Conservation (phyloP, 106 monocot genomes). For the Apostasia shenzhenica region DNA sequence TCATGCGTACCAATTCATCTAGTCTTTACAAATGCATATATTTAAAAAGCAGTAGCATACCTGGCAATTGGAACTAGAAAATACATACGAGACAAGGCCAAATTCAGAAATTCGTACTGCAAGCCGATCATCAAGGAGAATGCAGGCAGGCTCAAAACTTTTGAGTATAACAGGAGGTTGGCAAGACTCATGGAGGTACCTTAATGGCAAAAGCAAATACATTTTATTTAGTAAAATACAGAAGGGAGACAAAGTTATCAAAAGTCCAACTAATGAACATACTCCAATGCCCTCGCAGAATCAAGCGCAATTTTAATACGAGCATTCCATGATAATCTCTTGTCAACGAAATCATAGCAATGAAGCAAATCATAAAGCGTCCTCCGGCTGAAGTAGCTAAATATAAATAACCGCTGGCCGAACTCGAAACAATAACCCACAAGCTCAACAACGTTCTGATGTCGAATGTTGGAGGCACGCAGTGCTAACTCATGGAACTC, state of each 20-base stretch:
- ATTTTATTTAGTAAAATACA: not conserved
- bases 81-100: conserved; percentile 47
- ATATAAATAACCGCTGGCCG: conserved; percentile 72
- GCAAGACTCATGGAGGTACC: conserved; percentile 85
- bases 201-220: conserved; percentile 17
- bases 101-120: conserved; percentile 59
- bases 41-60: conserved; percentile 15
- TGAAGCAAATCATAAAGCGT: conserved; percentile 69
- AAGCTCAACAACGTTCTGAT: conserved; percentile 77
- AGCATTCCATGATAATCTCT: conserved; percentile 65
- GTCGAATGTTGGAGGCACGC: conserved; percentile 48
- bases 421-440: conserved; percentile 84
- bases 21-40: too few species aligned
- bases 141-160: conserved; percentile 57
- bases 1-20: too few species aligned
- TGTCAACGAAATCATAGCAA: conserved; percentile 32
- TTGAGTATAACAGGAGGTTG: conserved; percentile 54
- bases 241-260: not conserved
- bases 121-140: conserved; percentile 63
- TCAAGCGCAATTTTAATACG: conserved; percentile 66
- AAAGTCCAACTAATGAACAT: not conserved
- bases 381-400: conserved; percentile 55
- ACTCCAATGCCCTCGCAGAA: conserved; percentile 59
- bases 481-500: conserved; percentile 56
- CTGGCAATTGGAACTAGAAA: conserved; percentile 41